Evolutionary conservation across 1,139 yeast genomes (phyloP), one percentile per base, ranked within the genome.

Genomic region (Tardiomyces depauwii): DNA sequence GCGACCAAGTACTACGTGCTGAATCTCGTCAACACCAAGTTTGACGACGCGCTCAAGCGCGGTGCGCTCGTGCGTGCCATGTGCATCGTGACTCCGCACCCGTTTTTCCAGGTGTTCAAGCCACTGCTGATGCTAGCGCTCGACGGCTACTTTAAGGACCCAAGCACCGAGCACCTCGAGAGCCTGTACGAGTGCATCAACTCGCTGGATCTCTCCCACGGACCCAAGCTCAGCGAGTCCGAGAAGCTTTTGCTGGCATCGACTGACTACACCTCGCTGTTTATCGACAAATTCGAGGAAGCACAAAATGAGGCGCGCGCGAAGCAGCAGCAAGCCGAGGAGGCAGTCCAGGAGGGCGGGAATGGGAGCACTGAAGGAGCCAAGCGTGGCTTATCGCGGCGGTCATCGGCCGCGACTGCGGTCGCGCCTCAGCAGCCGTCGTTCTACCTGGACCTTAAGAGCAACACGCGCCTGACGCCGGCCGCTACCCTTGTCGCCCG

Each of bases 41-140:
- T 72, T 53, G 71, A 69, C 41, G 58, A 60, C 33, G 57, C 58
- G n/a, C 73, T 69, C 39, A 71, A 70, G 54, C 63, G 84, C 52
- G 82, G 82, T 2, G 75, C 80, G 2, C 66, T 68, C 21, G 78
- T 79, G 48, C 77, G 77, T 55, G 70, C 81, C 21, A 62, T 79
- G 52, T 73, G 79, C 18, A 68, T 79, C 25, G 65, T 78, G 21
- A 78, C 84, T 16, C 65, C 66, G 27, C 67, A 73, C 44, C 62
- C 71, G 4, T 77, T 66, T 56, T 75, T 78, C 62, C 79, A 77
- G 54, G 74, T 74, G 48, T 77, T 78, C 61, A 76, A 73, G 58
- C 84, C 85, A 2, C 60, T 79, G 49, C 60, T 79, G 44, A 58
- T 77, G 51, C 70, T 78, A 41, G 74, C 80, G 16, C 65, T 78